Conservation (phyloP, 176 grass and related monocot species). For the Zoysia japonica region DNA sequence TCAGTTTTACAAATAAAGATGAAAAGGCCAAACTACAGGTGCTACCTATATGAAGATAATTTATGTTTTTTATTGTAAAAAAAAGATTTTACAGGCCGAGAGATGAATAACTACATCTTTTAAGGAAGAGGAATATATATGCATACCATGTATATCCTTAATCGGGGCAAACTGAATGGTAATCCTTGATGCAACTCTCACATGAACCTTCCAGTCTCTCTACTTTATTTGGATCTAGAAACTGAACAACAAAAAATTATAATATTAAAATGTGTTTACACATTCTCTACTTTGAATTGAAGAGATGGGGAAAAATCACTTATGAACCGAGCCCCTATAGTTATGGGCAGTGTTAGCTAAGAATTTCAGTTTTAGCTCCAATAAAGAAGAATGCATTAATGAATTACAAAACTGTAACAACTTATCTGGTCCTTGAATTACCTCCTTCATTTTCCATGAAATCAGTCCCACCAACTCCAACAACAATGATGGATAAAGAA, state of each 20-base stretch:
- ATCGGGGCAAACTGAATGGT: slow-evolving; percentile 69
- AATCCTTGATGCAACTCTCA: slow-evolving; percentile 82
- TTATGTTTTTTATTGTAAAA: background rate
- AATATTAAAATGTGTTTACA: too few species aligned
- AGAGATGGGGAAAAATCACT: background rate
- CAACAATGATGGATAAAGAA: slow-evolving; percentile 79
- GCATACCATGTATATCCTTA: too few species aligned
- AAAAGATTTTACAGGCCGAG: background rate
- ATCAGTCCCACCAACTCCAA: slow-evolving; percentile 91
- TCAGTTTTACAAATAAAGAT: slow-evolving; percentile 15
- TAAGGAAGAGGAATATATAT: too few species aligned
- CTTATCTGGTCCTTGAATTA: slow-evolving; percentile 18
- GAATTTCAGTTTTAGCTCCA: background rate
- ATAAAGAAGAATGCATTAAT: slow-evolving; percentile 31
- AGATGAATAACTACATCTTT: background rate
- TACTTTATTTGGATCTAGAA: too few species aligned
- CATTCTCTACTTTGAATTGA: too few species aligned
- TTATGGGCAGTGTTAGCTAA: background rate
- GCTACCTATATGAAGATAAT: too few species aligned
- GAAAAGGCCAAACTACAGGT: slow-evolving; percentile 5
- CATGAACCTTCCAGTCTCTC: slow-evolving; percentile 68
- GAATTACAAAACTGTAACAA: background rate
- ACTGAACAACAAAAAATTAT: too few species aligned
- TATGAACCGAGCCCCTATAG: background rate
- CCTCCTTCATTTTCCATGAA: slow-evolving; percentile 94